A percentile compares a stretch with the other conserved stretches of the same genome.
These are phyloP conservation scores for Microglena sp. DNA, from an alignment of 139 green algal genomes.

Conservation along the genomic window DNA sequence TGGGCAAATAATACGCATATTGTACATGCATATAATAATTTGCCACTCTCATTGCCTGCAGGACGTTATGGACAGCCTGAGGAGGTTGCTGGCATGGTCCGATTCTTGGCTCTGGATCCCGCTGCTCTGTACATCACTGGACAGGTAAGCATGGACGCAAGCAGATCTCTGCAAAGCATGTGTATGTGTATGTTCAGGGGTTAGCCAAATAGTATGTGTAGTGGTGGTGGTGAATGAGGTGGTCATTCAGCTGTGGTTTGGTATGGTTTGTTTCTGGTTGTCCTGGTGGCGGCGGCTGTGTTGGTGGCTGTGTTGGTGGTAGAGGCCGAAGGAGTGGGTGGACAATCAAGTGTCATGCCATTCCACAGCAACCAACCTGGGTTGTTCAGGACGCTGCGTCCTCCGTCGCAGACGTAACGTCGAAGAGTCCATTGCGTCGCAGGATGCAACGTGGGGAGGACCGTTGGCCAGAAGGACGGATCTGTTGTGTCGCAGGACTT, in stretches of 20 bases:
- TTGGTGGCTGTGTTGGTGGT: background rate
- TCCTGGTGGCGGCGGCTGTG: background rate
- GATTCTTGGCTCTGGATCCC: conserved; percentile 85
- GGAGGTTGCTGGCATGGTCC: conserved; percentile 80
- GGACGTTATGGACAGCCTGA: conserved; percentile 75
- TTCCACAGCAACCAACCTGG: no score
- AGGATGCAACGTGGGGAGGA: no score
- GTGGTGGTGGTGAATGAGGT: background rate
- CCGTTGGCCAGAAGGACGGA: no score
- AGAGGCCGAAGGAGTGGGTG: background rate
- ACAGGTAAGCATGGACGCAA: no score
- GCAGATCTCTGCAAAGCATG: background rate
- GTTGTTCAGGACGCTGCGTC: no score
- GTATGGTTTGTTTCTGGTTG: background rate
- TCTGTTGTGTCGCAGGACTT: no score
- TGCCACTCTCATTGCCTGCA: no score
- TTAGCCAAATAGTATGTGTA: background rate
- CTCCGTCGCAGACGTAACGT: no score
- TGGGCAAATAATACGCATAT: no score
- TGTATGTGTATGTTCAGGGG: background rate
- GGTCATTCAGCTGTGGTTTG: background rate
- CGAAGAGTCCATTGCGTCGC: no score
- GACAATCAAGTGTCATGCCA: no score
- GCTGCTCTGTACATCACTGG: conserved; percentile 95
- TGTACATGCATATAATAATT: no score